phyloP scores from a whole-genome alignment of 169 alveolate genomes.

The Plasmodium yoelii region DNA sequence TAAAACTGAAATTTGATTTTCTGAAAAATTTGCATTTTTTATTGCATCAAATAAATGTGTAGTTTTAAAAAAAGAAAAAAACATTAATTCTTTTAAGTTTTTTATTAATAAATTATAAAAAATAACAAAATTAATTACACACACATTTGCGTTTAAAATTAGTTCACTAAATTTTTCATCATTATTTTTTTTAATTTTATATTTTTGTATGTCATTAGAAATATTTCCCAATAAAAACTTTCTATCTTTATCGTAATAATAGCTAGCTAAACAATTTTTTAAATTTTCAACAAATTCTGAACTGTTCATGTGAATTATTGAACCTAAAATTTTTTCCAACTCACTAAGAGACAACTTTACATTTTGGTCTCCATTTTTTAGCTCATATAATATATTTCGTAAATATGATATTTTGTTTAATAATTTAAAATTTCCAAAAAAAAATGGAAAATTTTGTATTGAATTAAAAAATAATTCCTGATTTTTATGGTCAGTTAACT shows the following conservation, averaged over 20 bases:
- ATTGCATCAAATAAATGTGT: not conserved
- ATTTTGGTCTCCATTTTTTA: no score
- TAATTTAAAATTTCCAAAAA: not conserved
- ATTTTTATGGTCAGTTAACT: not conserved
- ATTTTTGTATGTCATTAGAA: not conserved
- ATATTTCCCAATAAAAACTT: no score
- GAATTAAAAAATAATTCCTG: not conserved
- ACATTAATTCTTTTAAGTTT: not conserved
- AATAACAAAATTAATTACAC: not conserved
- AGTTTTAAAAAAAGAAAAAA: not conserved
- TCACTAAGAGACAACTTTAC: not conserved
- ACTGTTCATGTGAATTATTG: conserved; percentile 13
- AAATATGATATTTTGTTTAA: not conserved
- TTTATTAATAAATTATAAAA: not conserved
- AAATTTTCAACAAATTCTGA: conserved; percentile 6
- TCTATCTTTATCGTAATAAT: not conserved
- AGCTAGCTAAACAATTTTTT: not conserved
- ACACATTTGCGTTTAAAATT: not conserved
- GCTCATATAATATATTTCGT: not conserved
- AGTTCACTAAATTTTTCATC: not conserved
- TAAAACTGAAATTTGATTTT: not conserved
- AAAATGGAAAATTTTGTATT: conserved; percentile 4
- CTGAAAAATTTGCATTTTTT: not conserved
- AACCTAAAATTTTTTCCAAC: conserved; percentile 1
- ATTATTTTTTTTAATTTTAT: not conserved